A percentile compares a stretch with the other conserved stretches of the same genome.
phyloP scores from a whole-genome alignment of 768 basidiomycete genomes.

The Holtermanniella nyarrowii region DNA sequence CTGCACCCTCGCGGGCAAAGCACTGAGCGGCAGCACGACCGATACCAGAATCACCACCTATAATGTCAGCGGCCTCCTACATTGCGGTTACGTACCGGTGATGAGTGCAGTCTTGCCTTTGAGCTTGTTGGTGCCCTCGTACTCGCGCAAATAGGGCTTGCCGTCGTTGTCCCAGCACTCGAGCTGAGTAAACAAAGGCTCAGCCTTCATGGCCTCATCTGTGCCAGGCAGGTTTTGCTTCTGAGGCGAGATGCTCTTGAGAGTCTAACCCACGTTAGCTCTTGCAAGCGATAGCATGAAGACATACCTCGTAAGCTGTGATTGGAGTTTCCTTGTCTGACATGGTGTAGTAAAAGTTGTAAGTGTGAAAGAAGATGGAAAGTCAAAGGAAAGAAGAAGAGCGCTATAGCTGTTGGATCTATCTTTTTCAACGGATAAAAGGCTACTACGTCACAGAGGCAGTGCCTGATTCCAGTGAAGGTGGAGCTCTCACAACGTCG shows the following conservation, averaged over 20 bases:
- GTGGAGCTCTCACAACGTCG: no score
- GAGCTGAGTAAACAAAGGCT: constrained; percentile 34
- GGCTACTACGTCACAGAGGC: no score
- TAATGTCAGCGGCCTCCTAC: not conserved
- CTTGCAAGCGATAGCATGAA: not conserved
- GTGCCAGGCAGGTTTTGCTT: constrained; percentile 48
- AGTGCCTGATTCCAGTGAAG: no score
- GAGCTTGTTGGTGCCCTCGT: constrained; percentile 49
- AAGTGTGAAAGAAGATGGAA: no score
- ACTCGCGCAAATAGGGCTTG: constrained; percentile 49
- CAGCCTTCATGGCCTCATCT: constrained; percentile 47
- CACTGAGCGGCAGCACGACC: constrained; percentile 35
- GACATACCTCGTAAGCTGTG: constrained; percentile 29
- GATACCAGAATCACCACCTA: constrained; percentile 25
- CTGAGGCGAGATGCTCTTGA: constrained; percentile 39
- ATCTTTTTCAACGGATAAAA: no score
- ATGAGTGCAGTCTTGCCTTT: constrained; percentile 4
- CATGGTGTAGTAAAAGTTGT: no score
- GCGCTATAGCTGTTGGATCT: no score
- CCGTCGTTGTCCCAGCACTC: constrained; percentile 50
- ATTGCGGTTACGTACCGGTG: not conserved
- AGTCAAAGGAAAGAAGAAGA: no score
- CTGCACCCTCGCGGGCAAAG: constrained; percentile 45
- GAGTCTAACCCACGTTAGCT: constrained; percentile 11
- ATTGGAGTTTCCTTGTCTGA: constrained; percentile 25